Conservation (phyloP, 2,329 filamentous ascomycete genomes). For the Neoarthrinium moseri region DNA sequence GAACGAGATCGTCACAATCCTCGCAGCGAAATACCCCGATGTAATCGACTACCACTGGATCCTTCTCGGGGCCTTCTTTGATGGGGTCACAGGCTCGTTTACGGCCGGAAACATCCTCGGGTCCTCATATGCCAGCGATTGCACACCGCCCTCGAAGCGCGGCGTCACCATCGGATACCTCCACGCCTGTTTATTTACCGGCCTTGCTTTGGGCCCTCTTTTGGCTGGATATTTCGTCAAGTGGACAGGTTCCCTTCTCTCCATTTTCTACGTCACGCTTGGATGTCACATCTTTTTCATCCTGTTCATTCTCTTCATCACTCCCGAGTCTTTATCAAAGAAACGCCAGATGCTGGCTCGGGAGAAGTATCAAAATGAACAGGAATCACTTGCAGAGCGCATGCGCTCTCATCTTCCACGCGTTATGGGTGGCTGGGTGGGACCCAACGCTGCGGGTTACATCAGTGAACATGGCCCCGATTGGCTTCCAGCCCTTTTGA, state of each 20-base stretch:
- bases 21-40: conserved; percentile 74
- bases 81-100: conserved; percentile 86
- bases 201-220: conserved; percentile 84
- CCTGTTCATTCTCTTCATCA: conserved; percentile 64
- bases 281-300: conserved; percentile 74
- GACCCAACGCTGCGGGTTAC: conserved; percentile 17
- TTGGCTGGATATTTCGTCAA: conserved; percentile 78
- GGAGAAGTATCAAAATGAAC: conserved; percentile 59
- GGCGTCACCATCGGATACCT: conserved; percentile 86
- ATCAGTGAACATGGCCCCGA: conserved; percentile 20
- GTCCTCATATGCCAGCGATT: conserved; percentile 88
- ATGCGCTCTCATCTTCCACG: conserved; percentile 18
- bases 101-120: conserved; percentile 74
- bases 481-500: conserved; percentile 34
- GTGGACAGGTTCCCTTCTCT: conserved; percentile 69
- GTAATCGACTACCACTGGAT: conserved; percentile 75
- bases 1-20: conserved; percentile 73
- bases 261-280: conserved; percentile 82
- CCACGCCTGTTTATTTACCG: conserved; percentile 83
- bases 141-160: conserved; percentile 75
- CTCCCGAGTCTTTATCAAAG: conserved; percentile 83
- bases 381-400: conserved; percentile 35
- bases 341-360: conserved; percentile 68
- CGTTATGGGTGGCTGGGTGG: conserved; percentile 15
- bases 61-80: conserved; percentile 71